Evolutionary conservation across 768 basidiomycete genomes (phyloP), one percentile per base, ranked within the genome.

Genomic region (Fomitopsis pulvina): DNA sequence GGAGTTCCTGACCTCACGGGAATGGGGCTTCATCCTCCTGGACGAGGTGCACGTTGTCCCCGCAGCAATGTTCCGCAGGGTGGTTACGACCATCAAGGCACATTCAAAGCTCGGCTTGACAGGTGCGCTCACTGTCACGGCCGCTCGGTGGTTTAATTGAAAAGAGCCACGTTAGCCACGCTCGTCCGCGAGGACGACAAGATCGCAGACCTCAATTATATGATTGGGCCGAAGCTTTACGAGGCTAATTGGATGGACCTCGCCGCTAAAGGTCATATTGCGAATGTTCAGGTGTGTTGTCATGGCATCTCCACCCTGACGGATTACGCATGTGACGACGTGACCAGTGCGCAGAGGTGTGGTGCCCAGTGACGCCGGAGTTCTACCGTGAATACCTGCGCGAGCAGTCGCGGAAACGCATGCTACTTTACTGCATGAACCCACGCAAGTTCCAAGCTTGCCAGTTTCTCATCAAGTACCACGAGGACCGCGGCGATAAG

Each of bases 201-300:
- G 72, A 98, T 99, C 61, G 86, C 87, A 14, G 96, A 99, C 69
- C 73, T 99, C 50, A 98, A 98, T 64, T 99, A 98, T 63, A 90
- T 98, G 85, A 98, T 99, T 66, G 96, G 96, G 6, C 96, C 96
- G 9, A 99, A 99, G 68, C 77, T 99, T 26, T 99, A 99, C 63
- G 96, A 99, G 69, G 96, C 96, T 4, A 99, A 99, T 65, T 99
- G 96, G 96, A 98, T 99, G 95, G 96, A 99, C 67, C 81, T 99
- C 58, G 96, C 96, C 47, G 92, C 92, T 53, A 98, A 98, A 68
- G 96, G 96, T 2, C 96, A 99, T 67, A 99, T 99, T 62, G 96
- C 96, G 6, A 98, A 96, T 62, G 96, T 99, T n/a, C 94, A 98
- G 83, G 93, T 93, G 65, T 58, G 77, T 64, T 25, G 30, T 41